Evolutionary conservation across 139 green algal genomes (phyloP).

Genomic region (Spirogloea muscicola): DNA sequence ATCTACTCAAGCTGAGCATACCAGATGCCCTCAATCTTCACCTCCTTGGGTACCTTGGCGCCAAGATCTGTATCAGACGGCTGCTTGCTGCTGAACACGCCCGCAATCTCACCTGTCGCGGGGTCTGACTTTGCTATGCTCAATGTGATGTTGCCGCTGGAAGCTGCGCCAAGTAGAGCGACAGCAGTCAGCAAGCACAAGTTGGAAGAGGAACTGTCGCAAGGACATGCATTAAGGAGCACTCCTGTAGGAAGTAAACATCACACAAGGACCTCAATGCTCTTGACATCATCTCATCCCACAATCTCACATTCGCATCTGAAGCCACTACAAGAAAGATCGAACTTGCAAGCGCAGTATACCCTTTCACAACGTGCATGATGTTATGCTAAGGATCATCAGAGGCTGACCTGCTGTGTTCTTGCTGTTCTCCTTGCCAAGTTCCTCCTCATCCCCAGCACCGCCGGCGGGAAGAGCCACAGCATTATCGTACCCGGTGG

Average conservation of each 20-base stretch:
- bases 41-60: constrained; percentile 96
- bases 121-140: constrained; percentile 88
- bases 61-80: constrained; percentile 98
- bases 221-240: too few species aligned
- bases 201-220: too few species aligned
- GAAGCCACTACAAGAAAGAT: too few species aligned
- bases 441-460: constrained; percentile 75
- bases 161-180: too few species aligned
- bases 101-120: constrained; percentile 89
- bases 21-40: constrained; percentile 98
- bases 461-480: constrained; percentile 83
- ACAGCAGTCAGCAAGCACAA: too few species aligned
- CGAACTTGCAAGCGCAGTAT: too few species aligned
- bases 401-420: constrained; percentile 62
- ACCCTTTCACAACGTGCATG: too few species aligned
- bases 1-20: constrained; percentile 69
- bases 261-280: too few species aligned
- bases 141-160: constrained; percentile 86
- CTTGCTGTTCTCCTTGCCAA: constrained; percentile 96
- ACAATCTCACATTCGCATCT: too few species aligned
- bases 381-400: too few species aligned
- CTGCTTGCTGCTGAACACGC: constrained; percentile 97
- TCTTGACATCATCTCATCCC: too few species aligned
- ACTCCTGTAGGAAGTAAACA: too few species aligned
- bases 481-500: constrained; percentile 93